A percentile compares a stretch with the other conserved stretches of the same genome.
These are phyloP conservation scores for Jaltomata sinuosa DNA, from an alignment of 257 asterid species.

Conservation along the genomic window DNA sequence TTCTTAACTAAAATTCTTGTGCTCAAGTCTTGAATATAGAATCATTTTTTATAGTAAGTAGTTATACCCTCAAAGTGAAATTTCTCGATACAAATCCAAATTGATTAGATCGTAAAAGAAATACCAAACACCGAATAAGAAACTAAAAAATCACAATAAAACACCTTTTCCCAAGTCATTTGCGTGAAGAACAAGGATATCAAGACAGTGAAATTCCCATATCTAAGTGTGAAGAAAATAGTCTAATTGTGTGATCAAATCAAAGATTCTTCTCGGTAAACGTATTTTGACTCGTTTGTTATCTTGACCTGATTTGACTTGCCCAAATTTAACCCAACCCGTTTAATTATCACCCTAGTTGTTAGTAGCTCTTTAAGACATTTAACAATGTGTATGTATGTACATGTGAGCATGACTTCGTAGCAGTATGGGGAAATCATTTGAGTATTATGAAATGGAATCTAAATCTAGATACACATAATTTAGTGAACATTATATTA, in stretches of 20 bases:
- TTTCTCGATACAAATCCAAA: neutral
- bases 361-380: no score
- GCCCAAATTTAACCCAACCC: no score
- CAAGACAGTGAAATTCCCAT: neutral
- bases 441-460: neutral
- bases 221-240: neutral
- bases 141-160: neutral
- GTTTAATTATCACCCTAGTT: no score
- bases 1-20: neutral
- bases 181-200: neutral
- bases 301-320: no score
- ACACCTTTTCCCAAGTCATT: neutral
- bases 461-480: neutral
- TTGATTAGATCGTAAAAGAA: neutral
- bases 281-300: no score
- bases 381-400: neutral
- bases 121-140: neutral
- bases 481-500: neutral
- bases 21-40: neutral
- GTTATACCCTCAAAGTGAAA: neutral
- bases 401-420: conserved; percentile 1
- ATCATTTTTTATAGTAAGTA: neutral
- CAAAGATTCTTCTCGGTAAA: conserved; percentile 13
- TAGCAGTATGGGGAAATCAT: neutral
- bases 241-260: neutral